Evolutionary conservation across 345 rosid species (phyloP).

Genomic region (Citrus trifoliata): DNA sequence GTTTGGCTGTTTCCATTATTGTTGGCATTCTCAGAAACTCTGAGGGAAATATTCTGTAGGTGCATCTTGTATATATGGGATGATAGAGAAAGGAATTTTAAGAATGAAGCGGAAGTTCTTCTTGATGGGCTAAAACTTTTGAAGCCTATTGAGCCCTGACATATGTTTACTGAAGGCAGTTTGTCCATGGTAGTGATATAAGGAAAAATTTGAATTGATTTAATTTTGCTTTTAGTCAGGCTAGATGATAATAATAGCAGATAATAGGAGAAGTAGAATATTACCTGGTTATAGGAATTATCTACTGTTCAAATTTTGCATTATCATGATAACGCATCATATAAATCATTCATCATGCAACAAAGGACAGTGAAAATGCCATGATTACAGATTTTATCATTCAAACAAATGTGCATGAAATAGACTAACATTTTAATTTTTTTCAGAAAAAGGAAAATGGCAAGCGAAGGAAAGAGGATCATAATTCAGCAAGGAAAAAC

Average conservation of each 20-base stretch:
- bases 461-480: constrained; percentile 82
- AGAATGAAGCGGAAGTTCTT: background rate
- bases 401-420: background rate
- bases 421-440: constrained; percentile 5
- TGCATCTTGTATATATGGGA: background rate
- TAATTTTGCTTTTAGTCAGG: background rate
- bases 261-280: background rate
- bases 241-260: background rate
- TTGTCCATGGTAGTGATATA: background rate
- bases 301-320: background rate
- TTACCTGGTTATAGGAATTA: too few relatives aligned
- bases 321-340: background rate
- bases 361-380: background rate
- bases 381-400: background rate
- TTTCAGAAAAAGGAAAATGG: constrained; percentile 78
- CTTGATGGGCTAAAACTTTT: background rate
- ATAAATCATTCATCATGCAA: background rate
- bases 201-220: background rate
- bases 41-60: background rate
- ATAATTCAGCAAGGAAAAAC: constrained; percentile 60
- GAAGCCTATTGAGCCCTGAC: background rate
- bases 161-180: background rate
- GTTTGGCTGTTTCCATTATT: background rate
- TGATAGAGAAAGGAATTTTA: background rate
- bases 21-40: background rate